Base-by-base conservation (phyloP, 495 filamentous ascomycete species). In the Neurospora intermedia region DNA sequence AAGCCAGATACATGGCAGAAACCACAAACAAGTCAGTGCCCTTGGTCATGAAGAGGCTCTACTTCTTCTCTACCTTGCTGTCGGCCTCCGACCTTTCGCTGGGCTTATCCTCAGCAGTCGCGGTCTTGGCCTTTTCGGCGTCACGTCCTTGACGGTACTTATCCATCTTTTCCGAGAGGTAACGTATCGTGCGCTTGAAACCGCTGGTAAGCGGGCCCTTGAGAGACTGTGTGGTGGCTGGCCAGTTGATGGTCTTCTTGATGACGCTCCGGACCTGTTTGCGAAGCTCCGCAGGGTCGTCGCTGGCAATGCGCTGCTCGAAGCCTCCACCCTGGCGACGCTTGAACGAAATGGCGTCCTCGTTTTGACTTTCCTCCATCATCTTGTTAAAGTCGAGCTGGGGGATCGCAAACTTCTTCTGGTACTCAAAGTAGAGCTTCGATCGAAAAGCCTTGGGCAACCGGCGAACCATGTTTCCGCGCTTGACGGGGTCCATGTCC, bases 401-500 rank as follows among this genome's bases (percentile, higher is more conserved):
- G 1, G 96, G 94, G 43, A 98, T 96, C 43, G 87, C 86, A 76
- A 91, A 97, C 77, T 96, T 94, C 75, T 90, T 87, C 81, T 98
- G 96, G 77, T 97, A 98, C 76, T 93, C 89, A 81, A 96, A 96
- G 82, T 98, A 99, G 3, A 99, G 81, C 75, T 93, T 94, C 69
- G 92, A 86, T 16, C 96, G 88, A 87, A 99, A 98, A 1, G 90
- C 84, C 72, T 92, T 94, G 0, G 96, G 96, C 15, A 99, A 84
- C 35, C 96, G 91, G 13, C 96, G 89, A 10, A 99, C 94, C 92
- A 98, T 98, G 79, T 99, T 98, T 27, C 92, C 94, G 59, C 96
- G 89, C 77, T 90, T 93, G 62, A 92, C 81, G 0, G 93, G 93
- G 76, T 97, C 92, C 92, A 97, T 94, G 78, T 98, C 94, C 79